A percentile compares a stretch with the other conserved stretches of the same genome.
These are phyloP conservation scores for Glonium stellatum DNA, from an alignment of 495 filamentous ascomycete species.

Conservation along the genomic window DNA sequence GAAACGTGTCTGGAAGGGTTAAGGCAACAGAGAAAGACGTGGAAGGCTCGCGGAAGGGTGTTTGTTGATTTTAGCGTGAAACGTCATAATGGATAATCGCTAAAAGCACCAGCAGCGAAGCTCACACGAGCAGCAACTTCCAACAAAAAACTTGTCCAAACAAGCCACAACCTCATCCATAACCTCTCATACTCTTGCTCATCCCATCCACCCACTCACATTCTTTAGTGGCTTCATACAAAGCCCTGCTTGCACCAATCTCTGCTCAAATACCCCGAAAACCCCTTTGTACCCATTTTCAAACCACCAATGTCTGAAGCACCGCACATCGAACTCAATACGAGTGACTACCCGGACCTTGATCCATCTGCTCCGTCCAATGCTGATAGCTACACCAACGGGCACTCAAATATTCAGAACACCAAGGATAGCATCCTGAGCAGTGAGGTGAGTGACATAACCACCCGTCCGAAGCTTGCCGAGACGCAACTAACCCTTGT, in stretches of 20 bases:
- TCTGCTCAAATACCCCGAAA: too few relatives aligned
- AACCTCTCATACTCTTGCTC: neutral
- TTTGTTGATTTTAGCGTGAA: neutral
- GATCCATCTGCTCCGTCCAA: constrained; percentile 22
- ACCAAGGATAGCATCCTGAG: constrained; percentile 20
- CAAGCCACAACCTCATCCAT: neutral
- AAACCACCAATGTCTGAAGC: constrained; percentile 21
- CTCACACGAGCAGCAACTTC: neutral
- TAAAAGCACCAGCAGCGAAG: neutral
- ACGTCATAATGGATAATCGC: neutral
- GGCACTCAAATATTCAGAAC: constrained; percentile 7
- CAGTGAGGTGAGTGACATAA: constrained; percentile 35
- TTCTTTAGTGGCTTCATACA: neutral
- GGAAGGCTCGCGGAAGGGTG: neutral
- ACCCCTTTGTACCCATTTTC: neutral
- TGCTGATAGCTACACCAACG: constrained; percentile 10
- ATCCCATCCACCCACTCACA: too few relatives aligned
- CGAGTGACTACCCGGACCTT: constrained; percentile 16
- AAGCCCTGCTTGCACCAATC: neutral
- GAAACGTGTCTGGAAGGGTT: too few relatives aligned
- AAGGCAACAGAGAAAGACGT: neutral
- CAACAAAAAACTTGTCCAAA: neutral
- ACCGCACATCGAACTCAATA: constrained; percentile 25
- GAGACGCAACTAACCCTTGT: constrained; percentile 25
- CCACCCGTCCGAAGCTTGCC: constrained; percentile 17